Percentiles rank a stretch among this genome's conserved stretches.
Evolutionary conservation across 2,329 filamentous ascomycete genomes (phyloP).

Genomic region (Trichothecium sympodiale): DNA sequence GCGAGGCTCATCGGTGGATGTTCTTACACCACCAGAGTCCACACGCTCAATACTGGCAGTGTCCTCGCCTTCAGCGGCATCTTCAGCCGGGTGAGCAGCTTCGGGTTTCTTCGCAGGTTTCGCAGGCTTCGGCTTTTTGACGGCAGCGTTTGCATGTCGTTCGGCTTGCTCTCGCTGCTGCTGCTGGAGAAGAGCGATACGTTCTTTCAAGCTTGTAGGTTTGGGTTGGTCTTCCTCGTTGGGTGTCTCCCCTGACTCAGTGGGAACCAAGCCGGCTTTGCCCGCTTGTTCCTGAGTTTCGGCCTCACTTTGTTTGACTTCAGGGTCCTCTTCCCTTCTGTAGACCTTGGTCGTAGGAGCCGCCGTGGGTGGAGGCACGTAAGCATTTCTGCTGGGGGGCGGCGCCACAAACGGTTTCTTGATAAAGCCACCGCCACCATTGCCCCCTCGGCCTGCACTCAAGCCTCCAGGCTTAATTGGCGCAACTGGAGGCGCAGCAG

Average conservation of each 20-base stretch:
- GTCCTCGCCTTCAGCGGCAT: conserved; percentile 10
- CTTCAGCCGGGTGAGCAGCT: conserved; percentile 15
- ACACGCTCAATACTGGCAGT: neutral
- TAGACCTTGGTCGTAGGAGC: conserved; percentile 65
- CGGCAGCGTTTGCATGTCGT: conserved; percentile 63
- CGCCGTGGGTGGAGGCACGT: conserved; percentile 66
- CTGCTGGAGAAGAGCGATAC: conserved; percentile 86
- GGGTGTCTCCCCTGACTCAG: conserved; percentile 33
- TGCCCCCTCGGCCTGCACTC: conserved; percentile 32
- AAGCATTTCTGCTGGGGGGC: conserved; percentile 85
- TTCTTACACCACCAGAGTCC: conserved; percentile 18
- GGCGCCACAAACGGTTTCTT: conserved; percentile 96
- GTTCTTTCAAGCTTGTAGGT: conserved; percentile 85
- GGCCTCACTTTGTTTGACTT: conserved; percentile 52
- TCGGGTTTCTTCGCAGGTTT: conserved; percentile 56
- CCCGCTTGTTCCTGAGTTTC: conserved; percentile 58
- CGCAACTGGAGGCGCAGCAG: conserved; percentile 72
- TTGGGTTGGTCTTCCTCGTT: conserved; percentile 75
- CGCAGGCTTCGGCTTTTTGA: conserved; percentile 84
- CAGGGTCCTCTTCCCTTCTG: conserved; percentile 76
- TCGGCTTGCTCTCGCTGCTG: conserved; percentile 86
- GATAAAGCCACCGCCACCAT: conserved; percentile 56
- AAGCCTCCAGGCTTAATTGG: conserved; percentile 74
- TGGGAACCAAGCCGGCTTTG: conserved; percentile 48
- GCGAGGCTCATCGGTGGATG: conserved; percentile 36